Evolutionary conservation across 352 stramenopile species (phyloP).

Genomic region (Phytophthora hibernalis): DNA sequence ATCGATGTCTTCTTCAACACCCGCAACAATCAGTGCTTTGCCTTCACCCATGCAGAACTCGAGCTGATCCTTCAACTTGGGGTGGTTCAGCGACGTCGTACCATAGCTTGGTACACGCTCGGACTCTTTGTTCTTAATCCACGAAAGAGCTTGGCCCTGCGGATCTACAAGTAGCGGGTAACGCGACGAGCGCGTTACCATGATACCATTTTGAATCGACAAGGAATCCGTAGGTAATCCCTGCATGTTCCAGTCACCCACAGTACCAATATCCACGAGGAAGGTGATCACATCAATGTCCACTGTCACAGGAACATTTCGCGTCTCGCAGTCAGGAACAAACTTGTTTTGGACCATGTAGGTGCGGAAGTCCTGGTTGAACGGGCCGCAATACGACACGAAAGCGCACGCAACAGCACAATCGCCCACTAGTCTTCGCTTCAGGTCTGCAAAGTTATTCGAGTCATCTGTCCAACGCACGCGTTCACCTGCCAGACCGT

Average conservation of each 20-base stretch:
- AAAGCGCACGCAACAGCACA: slow-evolving; percentile 98
- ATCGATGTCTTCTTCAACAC: slow-evolving; percentile 98
- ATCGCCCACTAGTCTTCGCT: slow-evolving; percentile 96
- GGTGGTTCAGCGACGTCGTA: slow-evolving; percentile 95
- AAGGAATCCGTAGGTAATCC: slow-evolving; percentile 96
- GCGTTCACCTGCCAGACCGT: slow-evolving; percentile 95
- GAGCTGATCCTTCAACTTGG: slow-evolving; percentile 98
- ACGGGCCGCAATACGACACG: slow-evolving; percentile 98
- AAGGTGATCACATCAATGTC: slow-evolving; percentile 98
- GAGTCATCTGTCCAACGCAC: slow-evolving; percentile 98
- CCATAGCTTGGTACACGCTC: slow-evolving; percentile 96
- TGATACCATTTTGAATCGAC: slow-evolving; percentile 99
- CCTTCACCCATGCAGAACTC: slow-evolving; percentile 98
- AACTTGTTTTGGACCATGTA: slow-evolving; percentile 98
- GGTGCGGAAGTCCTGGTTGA: slow-evolving; percentile 98
- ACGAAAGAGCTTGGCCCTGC: slow-evolving; percentile 97
- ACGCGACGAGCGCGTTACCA: slow-evolving; percentile 96
- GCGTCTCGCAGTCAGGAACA: slow-evolving; percentile 91
- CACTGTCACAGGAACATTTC: slow-evolving; percentile 93
- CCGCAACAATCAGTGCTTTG: slow-evolving; percentile 93
- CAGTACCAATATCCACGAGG: slow-evolving; percentile 97
- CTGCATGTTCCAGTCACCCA: slow-evolving; percentile 99
- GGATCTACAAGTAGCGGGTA: slow-evolving; percentile 98
- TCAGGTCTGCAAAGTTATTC: slow-evolving; percentile 97
- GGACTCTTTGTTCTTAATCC: slow-evolving; percentile 97